Percentiles rank a stretch among this genome's conserved stretches.
These are phyloP conservation scores for Leptographium radiaticola DNA, from an alignment of 2,329 filamentous ascomycete genomes.

Conservation along the genomic window DNA sequence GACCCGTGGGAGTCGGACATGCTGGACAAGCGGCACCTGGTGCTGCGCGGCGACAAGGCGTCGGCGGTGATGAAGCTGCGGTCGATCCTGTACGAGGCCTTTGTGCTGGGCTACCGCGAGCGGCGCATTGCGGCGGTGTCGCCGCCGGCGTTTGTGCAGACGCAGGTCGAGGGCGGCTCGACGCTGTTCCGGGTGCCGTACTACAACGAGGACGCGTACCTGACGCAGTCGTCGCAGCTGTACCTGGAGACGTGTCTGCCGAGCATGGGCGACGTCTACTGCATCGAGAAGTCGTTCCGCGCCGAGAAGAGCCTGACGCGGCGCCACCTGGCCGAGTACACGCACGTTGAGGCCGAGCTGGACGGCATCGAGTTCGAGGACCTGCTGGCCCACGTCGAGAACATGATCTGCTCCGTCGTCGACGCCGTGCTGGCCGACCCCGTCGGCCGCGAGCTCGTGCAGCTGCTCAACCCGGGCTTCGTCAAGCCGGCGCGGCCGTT, in stretches of 20 bases:
- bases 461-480: conserved; percentile 86
- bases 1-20: conserved; percentile 35
- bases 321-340: conserved; percentile 87
- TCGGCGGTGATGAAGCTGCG: conserved; percentile 83
- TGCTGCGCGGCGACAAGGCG: conserved; percentile 70
- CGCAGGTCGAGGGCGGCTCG: conserved; percentile 83
- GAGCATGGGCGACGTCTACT: conserved; percentile 88
- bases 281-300: conserved; percentile 96
- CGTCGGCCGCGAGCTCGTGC: conserved; percentile 57
- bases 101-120: conserved; percentile 67
- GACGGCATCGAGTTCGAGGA: conserved; percentile 93
- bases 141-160: conserved; percentile 85
- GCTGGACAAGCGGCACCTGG: conserved; percentile 64
- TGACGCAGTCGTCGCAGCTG: conserved; percentile 93
- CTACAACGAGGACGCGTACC: conserved; percentile 65
- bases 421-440: conserved; percentile 64
- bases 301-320: conserved; percentile 93
- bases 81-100: conserved; percentile 67
- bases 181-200: conserved; percentile 70
- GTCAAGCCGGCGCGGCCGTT: conserved; percentile 72
- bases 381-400: conserved; percentile 75
- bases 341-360: conserved; percentile 89
- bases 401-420: conserved; percentile 75
- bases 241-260: conserved; percentile 94
- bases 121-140: conserved; percentile 69